A percentile compares a stretch with the other conserved stretches of the same genome.
Evolutionary conservation across 1,284 basidiomycete genomes (phyloP).

Genomic region (Apiotrichum sp.): DNA sequence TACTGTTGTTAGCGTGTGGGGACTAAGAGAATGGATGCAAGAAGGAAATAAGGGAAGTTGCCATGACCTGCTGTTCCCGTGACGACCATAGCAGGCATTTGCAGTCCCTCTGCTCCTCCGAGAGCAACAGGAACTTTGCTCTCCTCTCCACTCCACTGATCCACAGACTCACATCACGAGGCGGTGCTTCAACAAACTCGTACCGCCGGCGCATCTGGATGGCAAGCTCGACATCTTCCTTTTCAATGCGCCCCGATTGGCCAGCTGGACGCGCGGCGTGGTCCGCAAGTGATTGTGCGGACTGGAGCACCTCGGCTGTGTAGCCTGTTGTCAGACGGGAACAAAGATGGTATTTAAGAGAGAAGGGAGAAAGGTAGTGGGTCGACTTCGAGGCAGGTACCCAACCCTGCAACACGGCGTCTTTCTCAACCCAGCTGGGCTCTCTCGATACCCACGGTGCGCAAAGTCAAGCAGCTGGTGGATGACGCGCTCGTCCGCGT

Average conservation of each 20-base stretch:
- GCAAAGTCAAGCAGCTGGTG: constrained; percentile 95
- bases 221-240: constrained; percentile 85
- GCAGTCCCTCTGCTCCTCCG: too few relatives aligned
- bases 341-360: neutral
- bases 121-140: too few relatives aligned
- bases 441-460: constrained; percentile 53
- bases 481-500: constrained; percentile 87
- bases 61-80: too few relatives aligned
- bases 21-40: neutral
- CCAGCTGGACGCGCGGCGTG: constrained; percentile 63
- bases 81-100: neutral
- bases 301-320: constrained; percentile 81
- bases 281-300: constrained; percentile 87
- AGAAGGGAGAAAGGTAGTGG: neutral
- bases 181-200: constrained; percentile 86
- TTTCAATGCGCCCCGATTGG: constrained; percentile 66
- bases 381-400: too few relatives aligned
- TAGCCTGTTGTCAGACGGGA: constrained; percentile 52
- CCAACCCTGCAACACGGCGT: too few relatives aligned
- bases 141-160: too few relatives aligned
- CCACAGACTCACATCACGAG: constrained; percentile 72
- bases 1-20: constrained; percentile 56
- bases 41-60: too few relatives aligned
- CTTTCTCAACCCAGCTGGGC: too few relatives aligned
- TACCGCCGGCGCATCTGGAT: constrained; percentile 90